Conservation (phyloP, 129 eudicot species). For the Pseudognaphalium luteoalbum region DNA sequence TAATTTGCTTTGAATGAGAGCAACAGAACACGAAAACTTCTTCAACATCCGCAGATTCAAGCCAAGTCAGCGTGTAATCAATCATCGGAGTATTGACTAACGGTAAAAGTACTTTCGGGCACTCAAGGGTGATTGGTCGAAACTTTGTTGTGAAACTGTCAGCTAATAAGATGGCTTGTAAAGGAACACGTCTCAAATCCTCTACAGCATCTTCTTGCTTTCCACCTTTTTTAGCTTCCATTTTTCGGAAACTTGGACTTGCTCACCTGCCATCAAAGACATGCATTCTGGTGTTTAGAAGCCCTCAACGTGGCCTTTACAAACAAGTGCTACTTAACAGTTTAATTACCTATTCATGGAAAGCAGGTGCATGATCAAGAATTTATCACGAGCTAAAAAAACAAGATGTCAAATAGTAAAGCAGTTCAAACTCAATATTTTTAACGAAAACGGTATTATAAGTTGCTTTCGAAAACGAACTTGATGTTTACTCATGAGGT, state of each 20-base stretch:
- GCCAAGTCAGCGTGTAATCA: constrained; percentile 94
- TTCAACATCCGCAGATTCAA: constrained; percentile 85
- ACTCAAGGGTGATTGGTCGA: constrained; percentile 93
- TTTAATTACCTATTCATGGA: background rate
- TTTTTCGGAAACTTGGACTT: constrained; percentile 24
- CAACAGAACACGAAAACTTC: constrained; percentile 92
- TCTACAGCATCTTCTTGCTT: constrained; percentile 59
- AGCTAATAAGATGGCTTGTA: constrained; percentile 87
- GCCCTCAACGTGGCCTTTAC: background rate
- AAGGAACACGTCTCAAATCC: constrained; percentile 68
- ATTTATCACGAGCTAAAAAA: background rate
- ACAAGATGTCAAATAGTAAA: too few species aligned
- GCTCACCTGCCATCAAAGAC: constrained; percentile 19
- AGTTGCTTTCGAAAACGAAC: too few species aligned
- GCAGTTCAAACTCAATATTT: too few species aligned
- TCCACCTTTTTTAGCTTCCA: constrained; percentile 74
- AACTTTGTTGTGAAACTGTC: constrained; percentile 90
- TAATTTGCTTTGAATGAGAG: constrained; percentile 91
- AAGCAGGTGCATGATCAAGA: background rate
- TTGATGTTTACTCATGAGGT: too few species aligned
- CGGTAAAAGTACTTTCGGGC: constrained; percentile 81
- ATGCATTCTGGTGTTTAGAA: background rate
- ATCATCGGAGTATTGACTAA: constrained; percentile 92
- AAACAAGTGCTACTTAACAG: background rate
- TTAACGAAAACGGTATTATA: too few species aligned